Evolutionary conservation across 768 basidiomycete species (phyloP).

Genomic region (Lentinula boryana): DNA sequence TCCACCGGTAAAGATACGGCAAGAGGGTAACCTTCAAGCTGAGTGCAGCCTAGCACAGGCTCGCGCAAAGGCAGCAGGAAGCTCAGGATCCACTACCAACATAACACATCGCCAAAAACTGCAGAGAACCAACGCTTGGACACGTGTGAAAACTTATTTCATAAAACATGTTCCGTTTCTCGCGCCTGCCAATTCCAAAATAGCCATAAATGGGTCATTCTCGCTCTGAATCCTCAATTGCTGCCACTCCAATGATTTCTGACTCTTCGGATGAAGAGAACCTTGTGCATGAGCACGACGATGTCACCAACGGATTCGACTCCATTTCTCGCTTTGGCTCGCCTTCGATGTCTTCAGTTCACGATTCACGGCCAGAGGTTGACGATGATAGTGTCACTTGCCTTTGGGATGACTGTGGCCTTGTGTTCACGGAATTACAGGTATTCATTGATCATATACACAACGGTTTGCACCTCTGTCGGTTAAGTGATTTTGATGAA

Average conservation of each 20-base stretch:
- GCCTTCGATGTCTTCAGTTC: constrained; percentile 19
- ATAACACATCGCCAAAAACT: not conserved
- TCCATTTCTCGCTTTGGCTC: constrained; percentile 35
- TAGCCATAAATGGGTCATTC: constrained; percentile 4
- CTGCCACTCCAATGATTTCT: constrained; percentile 16
- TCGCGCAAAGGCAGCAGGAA: no score
- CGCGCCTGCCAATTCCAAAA: not conserved
- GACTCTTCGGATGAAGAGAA: constrained; percentile 8
- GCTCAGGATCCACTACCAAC: no score
- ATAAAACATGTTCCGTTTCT: not conserved
- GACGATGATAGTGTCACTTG: constrained; percentile 60
- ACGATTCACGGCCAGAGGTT: constrained; percentile 8
- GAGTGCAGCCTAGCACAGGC: no score
- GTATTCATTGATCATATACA: constrained; percentile 82
- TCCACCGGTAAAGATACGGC: no score
- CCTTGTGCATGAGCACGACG: not conserved
- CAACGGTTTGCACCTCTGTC: constrained; percentile 44
- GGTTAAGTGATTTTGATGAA: not conserved
- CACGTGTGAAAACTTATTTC: not conserved
- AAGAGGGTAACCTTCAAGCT: no score
- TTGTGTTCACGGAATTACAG: constrained; percentile 65
- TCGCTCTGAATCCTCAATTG: constrained; percentile 11
- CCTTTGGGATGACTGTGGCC: constrained; percentile 78
- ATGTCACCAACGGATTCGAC: not conserved
- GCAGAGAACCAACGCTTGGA: not conserved